Evolutionary conservation across 2,329 filamentous ascomycete species (phyloP).

Genomic region (Nemania abortiva): DNA sequence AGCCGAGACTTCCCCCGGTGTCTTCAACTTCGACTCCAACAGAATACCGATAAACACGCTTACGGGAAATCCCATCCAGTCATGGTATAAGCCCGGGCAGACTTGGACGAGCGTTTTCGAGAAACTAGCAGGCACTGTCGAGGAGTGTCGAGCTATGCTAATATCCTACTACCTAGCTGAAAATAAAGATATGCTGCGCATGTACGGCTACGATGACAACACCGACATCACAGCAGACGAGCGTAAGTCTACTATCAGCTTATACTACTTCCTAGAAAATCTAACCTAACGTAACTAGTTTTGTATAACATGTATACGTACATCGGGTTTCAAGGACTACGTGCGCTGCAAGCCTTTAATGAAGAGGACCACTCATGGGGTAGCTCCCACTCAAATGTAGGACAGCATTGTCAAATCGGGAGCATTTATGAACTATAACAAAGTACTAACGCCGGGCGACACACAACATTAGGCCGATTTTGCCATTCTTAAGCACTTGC

Average conservation of each 20-base stretch:
- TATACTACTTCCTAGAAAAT: not conserved
- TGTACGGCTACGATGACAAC: conserved; percentile 62
- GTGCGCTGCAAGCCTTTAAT: not conserved
- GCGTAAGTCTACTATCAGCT: not conserved
- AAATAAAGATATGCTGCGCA: conserved; percentile 66
- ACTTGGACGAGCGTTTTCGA: conserved; percentile 73
- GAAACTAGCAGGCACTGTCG: conserved; percentile 69
- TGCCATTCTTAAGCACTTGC: not conserved
- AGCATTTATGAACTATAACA: not conserved
- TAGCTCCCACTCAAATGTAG: not conserved
- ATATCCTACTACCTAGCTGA: conserved; percentile 24
- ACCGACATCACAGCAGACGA: not conserved
- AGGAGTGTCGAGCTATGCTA: conserved; percentile 64
- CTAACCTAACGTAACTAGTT: not conserved
- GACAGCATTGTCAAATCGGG: not conserved
- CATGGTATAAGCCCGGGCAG: conserved; percentile 72
- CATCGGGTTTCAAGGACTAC: not conserved
- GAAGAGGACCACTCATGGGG: not conserved
- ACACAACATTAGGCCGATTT: not conserved
- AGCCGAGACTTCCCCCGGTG: conserved; percentile 62
- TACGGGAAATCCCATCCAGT: conserved; percentile 63
- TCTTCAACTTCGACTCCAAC: conserved; percentile 71
- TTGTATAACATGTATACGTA: not conserved
- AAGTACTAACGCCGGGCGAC: not conserved
- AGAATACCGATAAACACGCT: conserved; percentile 69